These are phyloP conservation scores for Fusarium sororula DNA, from an alignment of 2,329 filamentous ascomycete species.

Conservation along the genomic window DNA sequence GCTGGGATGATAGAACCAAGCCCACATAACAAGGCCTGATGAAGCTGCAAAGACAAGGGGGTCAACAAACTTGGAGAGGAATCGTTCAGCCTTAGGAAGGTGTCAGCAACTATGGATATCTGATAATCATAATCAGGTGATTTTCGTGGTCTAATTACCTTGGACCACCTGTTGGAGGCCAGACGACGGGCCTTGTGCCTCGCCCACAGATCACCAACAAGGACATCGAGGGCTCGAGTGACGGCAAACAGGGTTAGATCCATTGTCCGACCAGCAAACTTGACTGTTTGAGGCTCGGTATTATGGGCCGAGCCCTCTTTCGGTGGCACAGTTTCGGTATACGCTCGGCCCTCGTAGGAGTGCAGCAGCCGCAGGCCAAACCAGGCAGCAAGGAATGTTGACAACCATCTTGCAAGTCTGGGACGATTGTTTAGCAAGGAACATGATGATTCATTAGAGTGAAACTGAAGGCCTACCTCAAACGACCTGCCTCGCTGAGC, in stretches of 20 bases:
- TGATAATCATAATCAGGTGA: background rate
- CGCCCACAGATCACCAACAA: constrained; percentile 73
- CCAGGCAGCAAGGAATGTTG: constrained; percentile 67
- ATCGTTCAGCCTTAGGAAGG: constrained; percentile 43
- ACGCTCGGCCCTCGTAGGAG: constrained; percentile 59
- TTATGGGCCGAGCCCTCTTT: constrained; percentile 42
- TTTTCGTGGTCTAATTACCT: constrained; percentile 44
- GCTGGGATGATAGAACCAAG: constrained; percentile 82
- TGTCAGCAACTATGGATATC: constrained; percentile 19
- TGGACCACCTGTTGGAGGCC: constrained; percentile 57
- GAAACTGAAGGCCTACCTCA: constrained; percentile 38
- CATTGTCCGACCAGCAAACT: constrained; percentile 74
- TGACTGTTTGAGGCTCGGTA: constrained; percentile 40
- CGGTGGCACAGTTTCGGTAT: constrained; percentile 51
- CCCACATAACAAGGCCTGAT: constrained; percentile 84
- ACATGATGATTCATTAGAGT: background rate
- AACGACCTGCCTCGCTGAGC: constrained; percentile 38
- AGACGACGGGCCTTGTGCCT: constrained; percentile 56
- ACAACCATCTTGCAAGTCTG: constrained; percentile 66
- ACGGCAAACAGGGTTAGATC: constrained; percentile 84
- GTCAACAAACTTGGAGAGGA: constrained; percentile 60
- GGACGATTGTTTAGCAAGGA: constrained; percentile 14
- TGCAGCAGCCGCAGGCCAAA: constrained; percentile 66
- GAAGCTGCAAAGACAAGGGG: constrained; percentile 76
- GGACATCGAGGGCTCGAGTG: constrained; percentile 75